Conservation (phyloP, 1,139 yeast genomes). For the Yamadazyma diddensiae region DNA sequence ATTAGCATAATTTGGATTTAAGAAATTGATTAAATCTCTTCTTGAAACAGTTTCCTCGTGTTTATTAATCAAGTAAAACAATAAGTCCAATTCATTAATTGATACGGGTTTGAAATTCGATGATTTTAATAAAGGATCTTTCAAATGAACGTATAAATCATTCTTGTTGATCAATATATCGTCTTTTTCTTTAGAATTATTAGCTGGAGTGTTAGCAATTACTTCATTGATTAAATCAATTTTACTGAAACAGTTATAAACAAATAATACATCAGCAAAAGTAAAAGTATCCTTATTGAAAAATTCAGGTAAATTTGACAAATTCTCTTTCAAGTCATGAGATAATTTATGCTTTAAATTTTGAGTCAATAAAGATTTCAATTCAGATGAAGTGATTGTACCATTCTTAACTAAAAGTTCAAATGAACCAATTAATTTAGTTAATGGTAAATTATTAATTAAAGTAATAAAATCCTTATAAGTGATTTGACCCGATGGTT, state of each 20-base stretch:
- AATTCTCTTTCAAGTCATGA: conserved; percentile 34
- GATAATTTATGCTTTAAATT: conserved; percentile 45
- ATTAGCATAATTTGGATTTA: conserved; percentile 45
- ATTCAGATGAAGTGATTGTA: conserved; percentile 30
- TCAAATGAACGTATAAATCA: conserved; percentile 45
- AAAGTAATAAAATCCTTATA: conserved; percentile 42
- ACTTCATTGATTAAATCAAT: conserved; percentile 56
- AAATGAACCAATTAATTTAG: conserved; percentile 45
- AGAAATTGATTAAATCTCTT: conserved; percentile 48
- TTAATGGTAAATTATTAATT: conserved; percentile 44
- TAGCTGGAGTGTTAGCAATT: conserved; percentile 55
- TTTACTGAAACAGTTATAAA: conserved; percentile 43
- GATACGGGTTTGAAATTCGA: conserved; percentile 51
- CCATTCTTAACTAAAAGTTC: conserved; percentile 39
- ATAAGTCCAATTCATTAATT: conserved; percentile 42
- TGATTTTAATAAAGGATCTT: conserved; percentile 50
- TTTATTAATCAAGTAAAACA: conserved; percentile 48
- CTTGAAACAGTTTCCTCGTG: conserved; percentile 48
- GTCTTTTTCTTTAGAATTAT: conserved; percentile 40
- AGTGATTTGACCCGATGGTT: conserved; percentile 38
- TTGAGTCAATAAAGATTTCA: conserved; percentile 32
- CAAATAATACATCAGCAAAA: conserved; percentile 42
- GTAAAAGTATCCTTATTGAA: conserved; percentile 34
- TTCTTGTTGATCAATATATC: conserved; percentile 43
- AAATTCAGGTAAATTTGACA: conserved; percentile 35